phyloP scores from a whole-genome alignment of 2,329 filamentous ascomycete species.

The Monilinia vaccinii-corymbosi region DNA sequence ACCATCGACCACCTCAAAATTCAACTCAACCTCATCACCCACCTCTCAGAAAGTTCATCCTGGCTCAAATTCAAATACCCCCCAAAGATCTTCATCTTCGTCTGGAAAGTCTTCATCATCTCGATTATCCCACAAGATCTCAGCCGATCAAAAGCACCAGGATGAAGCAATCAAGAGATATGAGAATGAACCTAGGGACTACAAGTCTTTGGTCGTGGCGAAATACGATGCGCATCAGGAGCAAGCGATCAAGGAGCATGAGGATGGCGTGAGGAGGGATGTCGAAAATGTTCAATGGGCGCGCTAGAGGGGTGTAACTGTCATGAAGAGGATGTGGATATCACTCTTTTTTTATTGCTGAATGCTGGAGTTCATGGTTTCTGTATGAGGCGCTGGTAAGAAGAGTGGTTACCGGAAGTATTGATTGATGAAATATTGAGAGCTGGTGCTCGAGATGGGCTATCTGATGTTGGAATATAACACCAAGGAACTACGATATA shows the following conservation, averaged over 20 bases:
- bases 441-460: neutral
- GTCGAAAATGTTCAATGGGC: neutral
- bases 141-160: neutral
- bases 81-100: neutral
- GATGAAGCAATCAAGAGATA: neutral
- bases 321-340: neutral
- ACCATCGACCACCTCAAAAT: neutral
- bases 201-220: constrained; percentile 13
- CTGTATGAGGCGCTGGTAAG: neutral
- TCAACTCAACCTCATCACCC: neutral
- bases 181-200: constrained; percentile 13
- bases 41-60: neutral
- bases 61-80: neutral
- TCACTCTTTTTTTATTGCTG: no score
- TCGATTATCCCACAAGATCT: neutral
- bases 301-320: neutral
- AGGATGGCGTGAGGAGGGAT: constrained; percentile 7
- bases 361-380: neutral
- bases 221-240: constrained; percentile 18
- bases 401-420: neutral
- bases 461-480: neutral
- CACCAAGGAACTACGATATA: neutral
- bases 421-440: neutral
- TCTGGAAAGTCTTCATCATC: neutral
- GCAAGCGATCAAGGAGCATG: constrained; percentile 7